Evolutionary conservation across 768 basidiomycete species (phyloP), one percentile per base, ranked within the genome.

Genomic region (Rhizopogon sp.): DNA sequence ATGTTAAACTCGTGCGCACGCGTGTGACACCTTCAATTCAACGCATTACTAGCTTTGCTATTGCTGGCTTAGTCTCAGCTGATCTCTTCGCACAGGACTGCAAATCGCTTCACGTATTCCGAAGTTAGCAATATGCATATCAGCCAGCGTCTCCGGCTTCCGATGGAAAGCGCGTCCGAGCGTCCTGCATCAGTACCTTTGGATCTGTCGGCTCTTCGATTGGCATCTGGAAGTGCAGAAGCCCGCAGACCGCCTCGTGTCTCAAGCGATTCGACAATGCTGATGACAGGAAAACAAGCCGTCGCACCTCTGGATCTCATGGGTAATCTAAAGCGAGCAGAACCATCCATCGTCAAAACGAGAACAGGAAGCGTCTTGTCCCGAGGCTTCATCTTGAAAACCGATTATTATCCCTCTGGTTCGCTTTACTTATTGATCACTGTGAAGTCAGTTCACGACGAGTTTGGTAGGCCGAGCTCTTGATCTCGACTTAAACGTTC

Each of bases 321-420:
- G 70, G 72, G 73, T 47, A 77, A 76, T 57, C 75, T 91, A 6
- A 79, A 84, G 56, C 82, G 82, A 20, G 85, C 87, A 31, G 86
- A 80, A 49, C 75, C 84, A 1, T 84, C 85, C 1, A 78, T 94
- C 35, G 92, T 94, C 54, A 92, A 93, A 73, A 85, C 88, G 6
- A 79, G 93, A 55, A 76, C 78, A 0, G 93, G 93, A 16, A 90
- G 88, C 61, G 93, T 96, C 35, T 75, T 96, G 6, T 85, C 88
- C 3, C 74, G 93, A 58, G 91, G 93, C 0, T 92, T 94, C 68
- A 95, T 99, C 53, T 73, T 99, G 62, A 99, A 98, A 76, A 95
- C 93, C 16, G 95, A 97, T 72, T 78, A 87, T 67, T 87, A 91
- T 70, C 88, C 88, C 35, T 88, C 88, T 57, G 88, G 87, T 83